These are phyloP conservation scores for Hippophae rhamnoides DNA, from an alignment of 306 rosid genomes.

Conservation along the genomic window DNA sequence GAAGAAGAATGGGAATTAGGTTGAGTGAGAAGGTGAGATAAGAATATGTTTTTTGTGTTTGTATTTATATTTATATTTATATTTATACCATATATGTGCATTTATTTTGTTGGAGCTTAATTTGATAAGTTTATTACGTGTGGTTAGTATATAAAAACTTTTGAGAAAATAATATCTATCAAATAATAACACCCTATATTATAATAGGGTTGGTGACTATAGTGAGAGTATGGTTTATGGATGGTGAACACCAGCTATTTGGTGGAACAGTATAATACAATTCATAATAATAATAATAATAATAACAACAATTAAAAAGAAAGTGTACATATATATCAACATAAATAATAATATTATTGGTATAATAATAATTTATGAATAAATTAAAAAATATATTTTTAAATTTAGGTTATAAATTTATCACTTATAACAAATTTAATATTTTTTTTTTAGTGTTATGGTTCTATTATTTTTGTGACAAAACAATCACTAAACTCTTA, in stretches of 20 bases:
- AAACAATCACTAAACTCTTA: too few species aligned
- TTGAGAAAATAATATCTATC: slow-evolving; percentile 7
- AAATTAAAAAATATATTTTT: too few species aligned
- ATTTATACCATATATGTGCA: neutral
- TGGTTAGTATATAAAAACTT: slow-evolving; percentile 1
- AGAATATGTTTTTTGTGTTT: slow-evolving; percentile 40
- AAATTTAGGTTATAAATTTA: too few species aligned
- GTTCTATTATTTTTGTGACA: too few species aligned
- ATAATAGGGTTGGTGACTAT: neutral
- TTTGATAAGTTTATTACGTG: neutral
- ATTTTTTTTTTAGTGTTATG: too few species aligned
- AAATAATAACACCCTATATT: neutral
- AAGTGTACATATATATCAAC: too few species aligned
- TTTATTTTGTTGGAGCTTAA: slow-evolving; percentile 5
- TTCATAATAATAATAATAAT: too few species aligned
- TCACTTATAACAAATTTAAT: too few species aligned
- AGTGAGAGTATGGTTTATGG: slow-evolving; percentile 15
- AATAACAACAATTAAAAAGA: too few species aligned
- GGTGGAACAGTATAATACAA: neutral
- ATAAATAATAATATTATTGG: too few species aligned
- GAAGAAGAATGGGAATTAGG: slow-evolving; percentile 21
- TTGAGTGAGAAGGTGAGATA: slow-evolving; percentile 61
- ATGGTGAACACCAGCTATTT: slow-evolving; percentile 5
- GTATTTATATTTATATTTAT: slow-evolving; percentile 8
- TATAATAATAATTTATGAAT: too few species aligned